phyloP scores from a whole-genome alignment of 768 basidiomycete species.

The Hydnum rufescens region DNA sequence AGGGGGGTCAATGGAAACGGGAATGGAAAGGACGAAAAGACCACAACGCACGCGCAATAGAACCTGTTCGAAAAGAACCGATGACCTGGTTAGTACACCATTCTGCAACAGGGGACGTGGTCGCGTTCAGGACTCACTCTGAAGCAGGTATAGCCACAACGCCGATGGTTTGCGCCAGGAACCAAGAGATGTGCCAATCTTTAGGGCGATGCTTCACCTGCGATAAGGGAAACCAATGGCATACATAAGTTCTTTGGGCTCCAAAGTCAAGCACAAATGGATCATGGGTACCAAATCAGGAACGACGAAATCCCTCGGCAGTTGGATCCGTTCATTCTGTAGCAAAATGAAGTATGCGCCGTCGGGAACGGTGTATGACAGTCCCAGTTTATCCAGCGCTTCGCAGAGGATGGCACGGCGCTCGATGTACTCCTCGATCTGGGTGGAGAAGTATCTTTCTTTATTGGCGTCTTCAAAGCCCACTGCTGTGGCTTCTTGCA shows the following conservation, averaged over 20 bases:
- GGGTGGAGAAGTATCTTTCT: slow-evolving; percentile 56
- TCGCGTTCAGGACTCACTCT: slow-evolving; percentile 34
- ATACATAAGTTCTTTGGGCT: too few species aligned
- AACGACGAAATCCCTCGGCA: slow-evolving; percentile 73
- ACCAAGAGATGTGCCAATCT: slow-evolving; percentile 32
- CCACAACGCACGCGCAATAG: background rate
- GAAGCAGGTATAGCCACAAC: slow-evolving; percentile 91
- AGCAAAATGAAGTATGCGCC: slow-evolving; percentile 82
- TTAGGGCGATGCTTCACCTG: slow-evolving; percentile 3
- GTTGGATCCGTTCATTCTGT: slow-evolving; percentile 55
- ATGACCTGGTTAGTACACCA: too few species aligned
- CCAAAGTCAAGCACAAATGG: background rate
- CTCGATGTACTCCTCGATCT: slow-evolving; percentile 62
- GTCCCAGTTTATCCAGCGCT: slow-evolving; percentile 60
- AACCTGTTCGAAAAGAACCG: background rate
- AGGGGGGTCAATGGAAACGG: slow-evolving; percentile 8
- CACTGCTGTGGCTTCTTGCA: slow-evolving; percentile 86
- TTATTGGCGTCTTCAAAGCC: slow-evolving; percentile 68
- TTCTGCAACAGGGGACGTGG: background rate
- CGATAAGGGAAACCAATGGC: background rate
- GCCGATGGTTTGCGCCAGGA: slow-evolving; percentile 74
- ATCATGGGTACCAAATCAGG: slow-evolving; percentile 35
- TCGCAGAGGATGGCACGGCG: slow-evolving; percentile 53
- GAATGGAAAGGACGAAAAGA: background rate
- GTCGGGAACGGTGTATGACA: slow-evolving; percentile 74